Evolutionary conservation across 1,284 basidiomycete species (phyloP), one percentile per base, ranked within the genome.

Genomic region (Trichosporon ovoides): DNA sequence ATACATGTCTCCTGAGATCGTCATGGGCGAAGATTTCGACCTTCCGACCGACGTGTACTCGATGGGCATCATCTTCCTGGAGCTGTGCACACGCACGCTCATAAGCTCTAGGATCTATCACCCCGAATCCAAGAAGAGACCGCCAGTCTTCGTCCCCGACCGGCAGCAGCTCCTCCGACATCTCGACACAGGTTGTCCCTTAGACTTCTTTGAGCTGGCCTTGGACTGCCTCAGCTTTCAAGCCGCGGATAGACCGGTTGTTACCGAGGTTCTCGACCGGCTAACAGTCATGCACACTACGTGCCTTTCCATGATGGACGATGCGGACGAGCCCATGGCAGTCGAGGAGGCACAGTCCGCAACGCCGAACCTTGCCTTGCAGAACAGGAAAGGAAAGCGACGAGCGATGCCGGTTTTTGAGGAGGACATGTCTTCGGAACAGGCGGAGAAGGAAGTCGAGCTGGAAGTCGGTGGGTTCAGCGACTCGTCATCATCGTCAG

Each of bases 11-110:
- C 95, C 94, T 0, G 95, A 98, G 76, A 96, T 98, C 66, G 80
- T 97, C 7, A 81, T 91, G 13, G 93, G 94, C 18, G 84, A 89
- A 56, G 88, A 91, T 68, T 97, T 98, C 68, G 88, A 91, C 71
- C 83, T 98, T 7, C 87, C 91, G 3, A 95, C 94, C 7, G 95
- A 98, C 72, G 86, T 97, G 19, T 97, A 91, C 76, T 94, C 91
- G 7, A 83, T 97, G 19, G 95, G 94, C 1, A 86, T 98, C 72
- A 95, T 98, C 67, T 88, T 96, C 68, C 89, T 90, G 70, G 95
- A 98, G 78, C 90, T 98, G 66, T 82, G 87, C 1, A 84, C 89
- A 0, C 83, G 93, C n/a, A 84, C 82, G 58, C 81, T 97, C 19
- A 92, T 93, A 0, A 91, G 93, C 64, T 75, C 71, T 60, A 77